Evolutionary conservation across 139 green algal genomes (phyloP), one percentile per base, ranked within the genome.

Genomic region (Volvox africanus): DNA sequence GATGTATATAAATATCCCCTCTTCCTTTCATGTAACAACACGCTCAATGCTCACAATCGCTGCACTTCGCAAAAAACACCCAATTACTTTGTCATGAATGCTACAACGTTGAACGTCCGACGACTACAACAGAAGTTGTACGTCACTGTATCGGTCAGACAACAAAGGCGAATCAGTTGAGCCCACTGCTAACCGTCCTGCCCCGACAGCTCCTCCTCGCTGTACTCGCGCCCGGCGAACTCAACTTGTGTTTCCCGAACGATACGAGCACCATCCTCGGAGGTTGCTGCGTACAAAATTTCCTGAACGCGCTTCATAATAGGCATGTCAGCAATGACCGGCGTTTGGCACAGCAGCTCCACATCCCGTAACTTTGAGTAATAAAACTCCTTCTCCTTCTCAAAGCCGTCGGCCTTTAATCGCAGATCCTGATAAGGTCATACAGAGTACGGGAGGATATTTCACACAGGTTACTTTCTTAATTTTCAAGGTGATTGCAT

Each of bases 281-380:
- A 94, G 36, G 97, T 97, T 32, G 95, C 94, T 1, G 96, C 95
- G 87, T 98, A 99, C 86, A 99, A 86, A 82, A 99, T 97, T 12
- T 92, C 90, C 93, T 90, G 86, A 37, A 90, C 86, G 21, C 73
- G 71, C 71, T 83, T 81, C 80, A 87, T 86, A 61, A 89, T 81
- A 11, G 91, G 79, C 13, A 93, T 83, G 14, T 95, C 93, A 33
- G 50, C 35, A 65, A 95, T 89, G 1, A 69, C 86, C 2, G 95
- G 94, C 77, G 95, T 96, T 92, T 99, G 97, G 95, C 98, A 99
- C 30, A 99, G 91, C 87, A 99, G 97, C 95, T 99, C 98, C n/a
- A 99, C 97, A 92, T 99, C 98, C 0, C 97, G 95, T 81, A 99
- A 95, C 95, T 99, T 99, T 82, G 94, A 93, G 93, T 99, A 99